A percentile compares a stretch with the other conserved stretches of the same genome.
Conservation (phyloP, 768 basidiomycete genomes). For the Agaricus blazei region DNA sequence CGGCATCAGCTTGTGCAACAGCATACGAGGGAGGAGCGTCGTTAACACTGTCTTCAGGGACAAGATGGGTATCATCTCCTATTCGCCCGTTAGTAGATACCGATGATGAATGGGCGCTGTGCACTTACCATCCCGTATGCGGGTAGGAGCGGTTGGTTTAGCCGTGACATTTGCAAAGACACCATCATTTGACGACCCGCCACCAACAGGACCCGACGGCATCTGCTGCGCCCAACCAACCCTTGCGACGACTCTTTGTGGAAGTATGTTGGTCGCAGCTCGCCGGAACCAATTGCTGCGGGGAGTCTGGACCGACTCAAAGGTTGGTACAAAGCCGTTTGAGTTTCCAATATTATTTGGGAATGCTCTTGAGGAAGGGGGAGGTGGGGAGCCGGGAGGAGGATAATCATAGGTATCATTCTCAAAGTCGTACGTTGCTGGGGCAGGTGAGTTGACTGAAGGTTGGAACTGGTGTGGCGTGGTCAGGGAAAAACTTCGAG, state of each 20-base stretch:
- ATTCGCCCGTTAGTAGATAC: conserved; percentile 1
- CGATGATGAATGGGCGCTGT: conserved; percentile 13
- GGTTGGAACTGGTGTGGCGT: conserved; percentile 18
- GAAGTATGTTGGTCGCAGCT: conserved; percentile 51
- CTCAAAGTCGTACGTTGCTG: conserved; percentile 73
- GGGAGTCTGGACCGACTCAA: conserved; percentile 27
- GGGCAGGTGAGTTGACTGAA: conserved; percentile 16
- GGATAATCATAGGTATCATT: conserved; percentile 74
- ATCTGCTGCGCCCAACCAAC: conserved; percentile 36
- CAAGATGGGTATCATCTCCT: conserved; percentile 71
- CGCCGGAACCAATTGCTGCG: conserved; percentile 49
- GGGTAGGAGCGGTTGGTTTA: conserved; percentile 62
- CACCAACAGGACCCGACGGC: conserved; percentile 48
- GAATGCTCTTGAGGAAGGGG: conserved; percentile 54
- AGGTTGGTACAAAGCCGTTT: conserved; percentile 61
- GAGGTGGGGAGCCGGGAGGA: conserved; percentile 79
- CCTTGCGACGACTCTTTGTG: conserved; percentile 41
- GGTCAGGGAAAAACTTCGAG: conserved; percentile 7
- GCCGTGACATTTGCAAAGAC: conserved; percentile 96
- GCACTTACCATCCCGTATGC: conserved; percentile 54
- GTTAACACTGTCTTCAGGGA: conserved; percentile 78
- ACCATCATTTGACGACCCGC: conserved; percentile 76
- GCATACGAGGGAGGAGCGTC: conserved; percentile 92
- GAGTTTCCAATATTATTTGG: conserved; percentile 73
- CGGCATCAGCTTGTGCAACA: conserved; percentile 88